Conservation (phyloP, 2,329 filamentous ascomycete species). For the Malbranchea cinnamomea region DNA sequence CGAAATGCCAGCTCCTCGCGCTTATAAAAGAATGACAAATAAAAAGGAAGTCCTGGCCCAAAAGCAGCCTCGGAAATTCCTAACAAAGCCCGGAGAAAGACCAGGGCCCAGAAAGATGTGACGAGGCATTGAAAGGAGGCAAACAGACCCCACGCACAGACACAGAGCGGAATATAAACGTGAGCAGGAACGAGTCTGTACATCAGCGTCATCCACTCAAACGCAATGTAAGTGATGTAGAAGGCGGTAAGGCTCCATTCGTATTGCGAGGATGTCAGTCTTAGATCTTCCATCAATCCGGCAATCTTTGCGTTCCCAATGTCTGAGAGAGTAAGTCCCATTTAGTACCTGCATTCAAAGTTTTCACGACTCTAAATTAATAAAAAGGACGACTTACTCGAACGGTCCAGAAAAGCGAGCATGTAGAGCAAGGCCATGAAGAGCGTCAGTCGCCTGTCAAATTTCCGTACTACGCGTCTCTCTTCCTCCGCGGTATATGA, state of each 20-base stretch:
- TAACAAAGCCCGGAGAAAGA: conserved; percentile 28
- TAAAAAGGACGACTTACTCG: conserved; percentile 41
- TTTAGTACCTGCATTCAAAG: not conserved
- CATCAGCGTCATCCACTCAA: conserved; percentile 53
- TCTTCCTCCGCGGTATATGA: conserved; percentile 51
- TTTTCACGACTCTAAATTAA: not conserved
- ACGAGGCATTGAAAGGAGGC: conserved; percentile 59
- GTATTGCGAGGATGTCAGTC: conserved; percentile 41
- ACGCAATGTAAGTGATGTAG: conserved; percentile 49
- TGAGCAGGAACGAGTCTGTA: conserved; percentile 46
- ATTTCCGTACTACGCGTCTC: conserved; percentile 50
- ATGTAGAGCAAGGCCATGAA: conserved; percentile 75
- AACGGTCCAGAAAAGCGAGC: conserved; percentile 72
- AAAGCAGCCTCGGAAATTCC: conserved; percentile 48
- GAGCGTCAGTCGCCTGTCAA: conserved; percentile 62
- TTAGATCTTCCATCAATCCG: conserved; percentile 39
- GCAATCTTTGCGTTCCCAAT: conserved; percentile 50
- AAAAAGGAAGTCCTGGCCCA: conserved; percentile 48
- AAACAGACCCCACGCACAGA: conserved; percentile 63
- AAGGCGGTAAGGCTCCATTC: conserved; percentile 48
- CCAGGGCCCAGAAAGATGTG: conserved; percentile 46
- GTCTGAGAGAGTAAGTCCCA: conserved; percentile 20
- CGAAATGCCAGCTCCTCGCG: conserved; percentile 65
- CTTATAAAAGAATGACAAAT: conserved; percentile 48
- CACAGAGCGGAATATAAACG: conserved; percentile 44